Base-by-base conservation (phyloP, 768 basidiomycete species). In the Mycena kentingensis region DNA sequence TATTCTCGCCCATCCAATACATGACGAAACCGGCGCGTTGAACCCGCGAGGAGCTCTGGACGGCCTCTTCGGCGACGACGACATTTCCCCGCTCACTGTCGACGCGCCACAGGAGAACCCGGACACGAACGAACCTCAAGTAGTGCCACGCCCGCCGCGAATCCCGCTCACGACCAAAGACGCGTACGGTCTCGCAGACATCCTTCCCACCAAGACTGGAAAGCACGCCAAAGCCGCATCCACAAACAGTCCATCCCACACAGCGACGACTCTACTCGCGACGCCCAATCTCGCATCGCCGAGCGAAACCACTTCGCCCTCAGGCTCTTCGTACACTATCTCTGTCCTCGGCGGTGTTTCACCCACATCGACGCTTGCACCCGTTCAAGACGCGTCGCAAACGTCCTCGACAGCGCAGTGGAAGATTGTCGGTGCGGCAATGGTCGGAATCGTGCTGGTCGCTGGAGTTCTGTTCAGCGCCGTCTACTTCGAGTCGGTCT, bases 401-500 rank as follows among this genome's bases (percentile, higher is more conserved):
- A 24, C 72, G 70, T 26, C 70, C 77, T 24, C 71, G 71, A 15
- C 77, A 19, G 76, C 73, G 25, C 70, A 80, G 62, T 88, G 87
- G 87, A 85, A 86, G 67, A 77, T 85, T 38, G 77, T 89, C 46
- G 87, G 88, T 18, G 79, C 89, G 51, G 76, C 78, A 12, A 76
- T 87, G 49, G 79, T 87, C 54, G 73, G 77, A n/a, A 74, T 90
- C 60, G 82, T 76, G 42, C 73, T 80, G 31, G 70, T 89, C 46
- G 83, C 76, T 24, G 73, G 71, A 3, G 68, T 78, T 44, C 76
- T 86, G 57, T 72, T 88, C 43, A 70, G 77, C 7, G 70, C 82
- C 49, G 77, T 84, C 25, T 89, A 85, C 69, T 88, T 87, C 68
- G 87, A 90, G 68, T 77, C 81, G 29, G 84, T 86, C 77, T 83